A percentile compares a stretch with the other conserved stretches of the same genome.
phyloP scores from a whole-genome alignment of 257 asterid species.

The Gardenia jasminoides region DNA sequence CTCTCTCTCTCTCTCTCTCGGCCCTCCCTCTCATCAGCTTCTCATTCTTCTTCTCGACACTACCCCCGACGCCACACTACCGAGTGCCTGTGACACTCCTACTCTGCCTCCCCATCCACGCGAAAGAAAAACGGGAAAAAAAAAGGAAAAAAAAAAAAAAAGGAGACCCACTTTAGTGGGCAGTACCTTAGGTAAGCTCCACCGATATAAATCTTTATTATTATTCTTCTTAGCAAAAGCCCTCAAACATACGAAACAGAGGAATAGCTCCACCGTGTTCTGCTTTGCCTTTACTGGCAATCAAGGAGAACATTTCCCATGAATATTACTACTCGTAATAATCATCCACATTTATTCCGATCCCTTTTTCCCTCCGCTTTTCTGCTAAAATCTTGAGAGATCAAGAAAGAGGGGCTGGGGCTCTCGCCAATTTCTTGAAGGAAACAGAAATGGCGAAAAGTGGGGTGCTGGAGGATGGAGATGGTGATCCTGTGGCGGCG shows the following conservation, averaged over 20 bases:
- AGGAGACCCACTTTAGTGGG: neutral
- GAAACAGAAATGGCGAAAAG: constrained; percentile 66
- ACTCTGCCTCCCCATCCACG: neutral
- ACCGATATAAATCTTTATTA: too few species aligned
- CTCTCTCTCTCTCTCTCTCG: too few species aligned
- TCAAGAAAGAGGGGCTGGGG: neutral
- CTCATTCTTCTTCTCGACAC: constrained; percentile 31
- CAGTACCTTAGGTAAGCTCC: neutral
- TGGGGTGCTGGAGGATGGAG: constrained; percentile 46
- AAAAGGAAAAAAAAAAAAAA: too few species aligned
- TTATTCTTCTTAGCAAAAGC: neutral
- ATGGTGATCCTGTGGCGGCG: constrained; percentile 23
- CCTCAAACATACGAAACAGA: neutral
- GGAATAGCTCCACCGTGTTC: neutral
- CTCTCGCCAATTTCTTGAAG: neutral
- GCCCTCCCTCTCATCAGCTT: too few species aligned
- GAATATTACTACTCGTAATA: neutral
- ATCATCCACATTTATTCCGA: neutral
- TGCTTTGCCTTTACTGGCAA: neutral
- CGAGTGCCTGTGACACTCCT: constrained; percentile 26
- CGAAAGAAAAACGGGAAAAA: too few species aligned
- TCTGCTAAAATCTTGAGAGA: neutral
- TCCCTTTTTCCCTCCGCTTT: too few species aligned
- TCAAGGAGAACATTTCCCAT: neutral
- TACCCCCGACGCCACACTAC: constrained; percentile 19